Evolutionary conservation across 83 land plant species (phyloP).

Genomic region (Picea mariana): DNA sequence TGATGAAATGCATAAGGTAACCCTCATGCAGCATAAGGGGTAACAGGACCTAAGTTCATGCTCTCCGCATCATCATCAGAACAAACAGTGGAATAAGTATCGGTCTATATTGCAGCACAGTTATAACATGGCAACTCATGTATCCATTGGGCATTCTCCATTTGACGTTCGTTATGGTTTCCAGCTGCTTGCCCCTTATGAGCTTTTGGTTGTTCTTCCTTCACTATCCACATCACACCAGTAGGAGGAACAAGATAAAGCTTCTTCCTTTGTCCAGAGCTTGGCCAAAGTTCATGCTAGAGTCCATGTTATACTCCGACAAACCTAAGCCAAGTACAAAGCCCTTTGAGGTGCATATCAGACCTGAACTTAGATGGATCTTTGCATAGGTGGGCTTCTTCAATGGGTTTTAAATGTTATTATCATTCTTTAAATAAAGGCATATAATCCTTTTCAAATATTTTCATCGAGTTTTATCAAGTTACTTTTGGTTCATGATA

Average conservation of each 20-base stretch:
- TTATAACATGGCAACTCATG: background rate
- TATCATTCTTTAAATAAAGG: too few species aligned
- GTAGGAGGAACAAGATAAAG: background rate
- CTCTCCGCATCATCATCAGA: background rate
- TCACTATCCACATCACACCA: background rate
- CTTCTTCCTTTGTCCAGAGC: background rate
- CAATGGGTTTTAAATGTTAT: too few species aligned
- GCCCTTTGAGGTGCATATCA: too few species aligned
- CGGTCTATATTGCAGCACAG: background rate
- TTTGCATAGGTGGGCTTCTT: too few species aligned
- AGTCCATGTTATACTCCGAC: too few species aligned
- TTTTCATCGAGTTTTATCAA: background rate
- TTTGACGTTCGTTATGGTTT: background rate
- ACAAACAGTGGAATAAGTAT: background rate
- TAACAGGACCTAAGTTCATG: background rate
- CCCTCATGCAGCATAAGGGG: too few species aligned
- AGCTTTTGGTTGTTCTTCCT: background rate
- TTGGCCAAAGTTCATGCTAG: too few species aligned
- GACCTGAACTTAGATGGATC: too few species aligned
- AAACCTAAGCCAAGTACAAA: too few species aligned
- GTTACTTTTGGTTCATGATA: conserved; percentile 5
- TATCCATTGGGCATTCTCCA: background rate
- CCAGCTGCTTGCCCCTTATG: background rate
- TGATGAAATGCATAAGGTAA: too few species aligned
- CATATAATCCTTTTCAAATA: too few species aligned